phyloP scores from a whole-genome alignment of 768 basidiomycete species.

The Agaricus subrufescens region DNA sequence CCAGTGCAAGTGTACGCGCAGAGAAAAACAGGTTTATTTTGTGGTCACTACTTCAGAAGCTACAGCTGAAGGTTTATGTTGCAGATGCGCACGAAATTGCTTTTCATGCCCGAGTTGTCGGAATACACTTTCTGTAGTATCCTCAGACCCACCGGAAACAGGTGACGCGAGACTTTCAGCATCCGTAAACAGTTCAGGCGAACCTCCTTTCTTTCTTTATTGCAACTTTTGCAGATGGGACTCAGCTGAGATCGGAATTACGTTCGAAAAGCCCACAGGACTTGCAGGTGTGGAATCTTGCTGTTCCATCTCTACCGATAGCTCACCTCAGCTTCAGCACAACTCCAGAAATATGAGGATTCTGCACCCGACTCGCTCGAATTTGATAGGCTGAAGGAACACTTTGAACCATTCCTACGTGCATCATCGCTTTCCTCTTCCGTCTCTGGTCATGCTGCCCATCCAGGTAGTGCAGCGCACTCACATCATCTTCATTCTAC shows the following conservation, averaged over 20 bases:
- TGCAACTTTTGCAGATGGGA: slow-evolving; percentile 96
- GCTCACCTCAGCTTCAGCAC: slow-evolving; percentile 47
- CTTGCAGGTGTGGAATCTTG: slow-evolving; percentile 64
- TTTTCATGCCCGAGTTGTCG: slow-evolving; percentile 94
- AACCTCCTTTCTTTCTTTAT: slow-evolving; percentile 86
- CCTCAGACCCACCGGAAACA: slow-evolving; percentile 74
- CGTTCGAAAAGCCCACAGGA: slow-evolving; percentile 95
- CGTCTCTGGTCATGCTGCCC: slow-evolving; percentile 36
- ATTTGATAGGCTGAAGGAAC: slow-evolving; percentile 93
- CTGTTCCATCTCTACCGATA: slow-evolving; percentile 3
- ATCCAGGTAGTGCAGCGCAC: slow-evolving; percentile 45
- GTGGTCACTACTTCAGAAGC: not conserved
- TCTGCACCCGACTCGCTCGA: slow-evolving; percentile 80
- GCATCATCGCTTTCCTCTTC: slow-evolving; percentile 73
- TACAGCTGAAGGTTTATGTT: slow-evolving; percentile 2
- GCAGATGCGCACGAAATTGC: slow-evolving; percentile 95
- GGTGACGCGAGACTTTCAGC: slow-evolving; percentile 52
- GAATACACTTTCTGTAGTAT: slow-evolving; percentile 87
- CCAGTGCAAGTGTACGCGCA: slow-evolving; percentile 94
- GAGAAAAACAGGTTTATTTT: slow-evolving; percentile 85
- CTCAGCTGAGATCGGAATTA: slow-evolving; percentile 85
- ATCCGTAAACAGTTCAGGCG: slow-evolving; percentile 59
- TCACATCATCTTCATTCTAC: slow-evolving; percentile 75
- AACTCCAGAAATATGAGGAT: slow-evolving; percentile 88
- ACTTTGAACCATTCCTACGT: slow-evolving; percentile 93